A percentile compares a stretch with the other conserved stretches of the same genome.
Evolutionary conservation across 2,329 filamentous ascomycete species (phyloP).

Genomic region (Fusarium bactridioides): DNA sequence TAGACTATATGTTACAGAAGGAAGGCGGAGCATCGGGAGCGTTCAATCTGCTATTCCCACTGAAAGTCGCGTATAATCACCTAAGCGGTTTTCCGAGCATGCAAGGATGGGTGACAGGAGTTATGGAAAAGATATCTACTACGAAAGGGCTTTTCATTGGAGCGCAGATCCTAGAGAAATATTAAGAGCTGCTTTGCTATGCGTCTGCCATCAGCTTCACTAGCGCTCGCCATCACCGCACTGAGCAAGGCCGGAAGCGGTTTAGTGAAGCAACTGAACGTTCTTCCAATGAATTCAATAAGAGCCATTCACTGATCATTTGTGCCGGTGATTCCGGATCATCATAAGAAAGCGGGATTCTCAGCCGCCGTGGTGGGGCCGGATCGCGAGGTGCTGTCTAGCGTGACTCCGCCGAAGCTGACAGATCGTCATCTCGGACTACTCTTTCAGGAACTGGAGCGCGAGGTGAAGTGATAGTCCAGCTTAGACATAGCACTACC

Average conservation of each 20-base stretch:
- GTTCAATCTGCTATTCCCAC: neutral
- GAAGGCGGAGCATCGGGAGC: neutral
- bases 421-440: neutral
- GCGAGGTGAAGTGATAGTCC: neutral
- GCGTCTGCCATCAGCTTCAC: neutral
- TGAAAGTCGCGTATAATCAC: neutral
- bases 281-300: fast-evolving
- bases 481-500: neutral
- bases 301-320: neutral
- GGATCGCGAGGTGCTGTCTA: neutral
- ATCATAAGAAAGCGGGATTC: neutral
- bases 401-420: neutral
- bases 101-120: neutral
- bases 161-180: neutral
- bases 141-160: neutral
- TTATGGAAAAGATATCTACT: neutral
- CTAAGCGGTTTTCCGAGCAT: neutral
- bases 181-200: neutral
- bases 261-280: too few species aligned
- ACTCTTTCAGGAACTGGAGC: neutral
- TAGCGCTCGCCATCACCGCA: neutral
- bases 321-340: neutral
- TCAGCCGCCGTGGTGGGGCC: neutral
- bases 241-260: neutral
- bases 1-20: neutral